These are phyloP conservation scores for Melampsora abietis-canadensis DNA, from an alignment of 1,284 basidiomycete species.

Conservation along the genomic window DNA sequence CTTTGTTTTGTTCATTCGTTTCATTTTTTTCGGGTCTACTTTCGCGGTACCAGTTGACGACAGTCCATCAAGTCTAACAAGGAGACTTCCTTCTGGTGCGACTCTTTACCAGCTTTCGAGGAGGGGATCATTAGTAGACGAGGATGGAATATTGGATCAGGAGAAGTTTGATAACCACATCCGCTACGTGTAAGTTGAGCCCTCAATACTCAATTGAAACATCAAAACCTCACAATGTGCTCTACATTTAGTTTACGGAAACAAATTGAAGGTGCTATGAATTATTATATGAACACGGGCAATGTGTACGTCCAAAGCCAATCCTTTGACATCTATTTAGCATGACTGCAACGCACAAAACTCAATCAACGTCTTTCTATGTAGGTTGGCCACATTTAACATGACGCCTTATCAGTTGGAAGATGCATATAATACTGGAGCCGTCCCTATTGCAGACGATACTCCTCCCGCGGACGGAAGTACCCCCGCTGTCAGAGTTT, in stretches of 20 bases:
- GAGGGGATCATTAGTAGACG: conserved; percentile 14
- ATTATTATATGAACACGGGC: conserved; percentile 40
- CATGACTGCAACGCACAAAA: not conserved
- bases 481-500: not conserved
- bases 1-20: too few relatives aligned
- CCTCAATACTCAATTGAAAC: not conserved
- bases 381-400: conserved; percentile 30
- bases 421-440: conserved; percentile 29
- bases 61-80: too few relatives aligned
- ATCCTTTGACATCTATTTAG: not conserved
- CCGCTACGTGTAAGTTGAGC: conserved; percentile 22
- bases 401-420: conserved; percentile 36
- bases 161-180: conserved; percentile 21
- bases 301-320: conserved; percentile 22
- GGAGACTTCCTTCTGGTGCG: too few relatives aligned
- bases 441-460: conserved; percentile 7
- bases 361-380: not conserved
- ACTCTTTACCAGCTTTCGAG: conserved; percentile 4
- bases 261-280: conserved; percentile 38
- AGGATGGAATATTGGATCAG: conserved; percentile 30
- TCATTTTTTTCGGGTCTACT: too few relatives aligned
- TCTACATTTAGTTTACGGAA: conserved; percentile 13
- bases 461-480: not conserved
- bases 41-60: too few relatives aligned
- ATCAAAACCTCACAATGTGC: not conserved